These are phyloP conservation scores for Atkinsonella texensis DNA, from an alignment of 2,329 filamentous ascomycete species.

Conservation along the genomic window DNA sequence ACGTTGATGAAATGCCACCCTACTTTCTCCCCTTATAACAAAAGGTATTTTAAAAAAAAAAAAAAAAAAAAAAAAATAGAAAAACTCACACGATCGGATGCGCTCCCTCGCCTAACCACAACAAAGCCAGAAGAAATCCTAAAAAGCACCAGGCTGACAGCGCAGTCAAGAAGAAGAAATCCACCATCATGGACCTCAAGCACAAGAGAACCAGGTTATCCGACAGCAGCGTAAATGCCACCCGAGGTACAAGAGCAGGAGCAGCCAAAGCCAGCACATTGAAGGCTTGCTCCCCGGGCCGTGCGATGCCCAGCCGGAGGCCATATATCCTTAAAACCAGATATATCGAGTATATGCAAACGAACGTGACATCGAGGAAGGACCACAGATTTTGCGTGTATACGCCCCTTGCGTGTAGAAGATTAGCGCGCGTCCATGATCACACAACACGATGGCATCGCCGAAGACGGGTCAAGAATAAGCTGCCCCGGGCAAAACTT, in stretches of 20 bases:
- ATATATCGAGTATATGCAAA: constrained; percentile 59
- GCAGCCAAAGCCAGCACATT: constrained; percentile 72
- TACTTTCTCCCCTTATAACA: too few species aligned
- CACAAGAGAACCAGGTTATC: constrained; percentile 78
- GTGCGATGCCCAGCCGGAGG: constrained; percentile 35
- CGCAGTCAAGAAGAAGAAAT: constrained; percentile 67
- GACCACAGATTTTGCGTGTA: constrained; percentile 86
- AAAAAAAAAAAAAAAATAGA: too few species aligned
- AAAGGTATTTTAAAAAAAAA: too few species aligned
- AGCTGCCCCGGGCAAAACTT: constrained; percentile 10
- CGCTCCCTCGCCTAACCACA: constrained; percentile 59
- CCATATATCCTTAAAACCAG: constrained; percentile 56
- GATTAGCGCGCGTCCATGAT: not conserved
- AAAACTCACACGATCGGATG: constrained; percentile 42
- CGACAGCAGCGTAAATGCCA: constrained; percentile 73
- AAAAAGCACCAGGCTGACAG: constrained; percentile 74
- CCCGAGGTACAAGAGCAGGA: constrained; percentile 62
- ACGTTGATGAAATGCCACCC: too few species aligned
- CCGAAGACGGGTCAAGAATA: not conserved
- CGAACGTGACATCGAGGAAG: constrained; percentile 71
- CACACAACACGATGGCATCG: not conserved
- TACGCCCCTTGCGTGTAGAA: constrained; percentile 44
- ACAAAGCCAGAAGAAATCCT: constrained; percentile 67
- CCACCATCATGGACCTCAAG: constrained; percentile 71
- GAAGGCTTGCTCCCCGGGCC: constrained; percentile 52